Base-by-base conservation (phyloP, 2,329 filamentous ascomycete species). In the Helicocarpus griseus region DNA sequence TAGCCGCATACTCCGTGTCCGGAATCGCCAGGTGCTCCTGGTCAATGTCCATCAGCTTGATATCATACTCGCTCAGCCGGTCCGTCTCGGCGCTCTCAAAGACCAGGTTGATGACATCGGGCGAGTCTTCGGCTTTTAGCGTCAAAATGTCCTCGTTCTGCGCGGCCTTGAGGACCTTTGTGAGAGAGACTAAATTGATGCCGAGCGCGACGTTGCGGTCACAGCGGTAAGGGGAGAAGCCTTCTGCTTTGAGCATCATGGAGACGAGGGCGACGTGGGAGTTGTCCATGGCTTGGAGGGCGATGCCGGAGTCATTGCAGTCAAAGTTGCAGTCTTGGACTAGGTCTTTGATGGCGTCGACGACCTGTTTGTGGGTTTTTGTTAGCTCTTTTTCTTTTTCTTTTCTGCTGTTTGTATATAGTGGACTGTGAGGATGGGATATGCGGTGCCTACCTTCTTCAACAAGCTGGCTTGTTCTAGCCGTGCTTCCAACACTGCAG, bases 241-340 rank as follows among this genome's bases (percentile, higher is more conserved):
- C 84, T 69, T 97, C 93, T 55, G 91, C 87, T 76, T 93, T 93
- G 70, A 98, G 86, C 79, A 95, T 84, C 93, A 98, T 98, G 60
- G 93, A 96, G 50, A 98, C 93, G 51, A 98, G 87, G 56, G 93
- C 93, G 63, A 98, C 93, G 75, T 98, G 93, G 48, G 90, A 97
- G 82, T 97, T 98, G 79, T 98, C 93, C 94, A 98, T 98, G 66
- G 93, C 93, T 75, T 98, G 93, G 52, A 98, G 87, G 48, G 91
- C 90, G 66, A 98, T 93, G 57, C 93, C 93, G 51, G 89, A 91
- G 79, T 98, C 94, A 86, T 97, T 98, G 86, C 94, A 98, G 80
- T 98, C 93, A 76, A 98, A 98, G 77, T 98, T 98, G 84, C 93
- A 98, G 76, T 98, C 93, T 74, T 97, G 93, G 50, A 98, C 93